phyloP scores from a whole-genome alignment of 169 alveolate species.

The Cystoisospora suis region DNA sequence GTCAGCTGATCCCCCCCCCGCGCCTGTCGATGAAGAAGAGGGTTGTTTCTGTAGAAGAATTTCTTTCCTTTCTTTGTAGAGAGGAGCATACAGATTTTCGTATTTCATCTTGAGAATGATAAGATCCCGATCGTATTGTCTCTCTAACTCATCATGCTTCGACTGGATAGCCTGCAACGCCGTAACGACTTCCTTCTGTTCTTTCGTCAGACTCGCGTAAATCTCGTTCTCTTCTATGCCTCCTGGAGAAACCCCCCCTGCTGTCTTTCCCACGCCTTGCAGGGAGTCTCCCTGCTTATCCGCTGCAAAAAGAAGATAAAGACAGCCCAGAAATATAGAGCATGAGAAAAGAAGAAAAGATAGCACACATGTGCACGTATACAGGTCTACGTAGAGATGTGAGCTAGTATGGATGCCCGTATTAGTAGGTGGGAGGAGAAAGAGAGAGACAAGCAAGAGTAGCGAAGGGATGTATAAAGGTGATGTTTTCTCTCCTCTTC shows the following conservation, averaged over 20 bases:
- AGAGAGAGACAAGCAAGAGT: background rate
- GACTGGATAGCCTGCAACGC: background rate
- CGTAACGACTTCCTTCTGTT: background rate
- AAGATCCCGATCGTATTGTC: background rate
- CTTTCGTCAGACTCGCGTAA: background rate
- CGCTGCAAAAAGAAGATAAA: background rate
- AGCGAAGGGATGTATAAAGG: background rate
- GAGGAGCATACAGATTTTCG: constrained; percentile 6
- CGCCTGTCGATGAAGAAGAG: background rate
- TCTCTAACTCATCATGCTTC: constrained; percentile 5
- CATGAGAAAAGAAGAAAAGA: background rate
- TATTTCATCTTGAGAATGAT: constrained; percentile 12
- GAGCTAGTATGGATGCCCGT: too few species aligned
- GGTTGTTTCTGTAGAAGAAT: background rate
- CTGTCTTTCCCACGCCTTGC: background rate
- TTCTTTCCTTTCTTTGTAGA: background rate
- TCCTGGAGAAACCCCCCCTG: background rate
- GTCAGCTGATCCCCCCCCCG: background rate
- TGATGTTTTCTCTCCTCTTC: too few species aligned
- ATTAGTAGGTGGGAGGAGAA: too few species aligned
- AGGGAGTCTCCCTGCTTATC: background rate
- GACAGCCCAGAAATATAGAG: background rate
- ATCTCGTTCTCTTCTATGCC: constrained; percentile 32
- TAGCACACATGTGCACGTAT: background rate
- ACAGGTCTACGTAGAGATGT: background rate